A percentile compares a stretch with the other conserved stretches of the same genome.
These are phyloP conservation scores for Cercospora citrullina DNA, from an alignment of 2,329 filamentous ascomycete genomes.

Conservation along the genomic window DNA sequence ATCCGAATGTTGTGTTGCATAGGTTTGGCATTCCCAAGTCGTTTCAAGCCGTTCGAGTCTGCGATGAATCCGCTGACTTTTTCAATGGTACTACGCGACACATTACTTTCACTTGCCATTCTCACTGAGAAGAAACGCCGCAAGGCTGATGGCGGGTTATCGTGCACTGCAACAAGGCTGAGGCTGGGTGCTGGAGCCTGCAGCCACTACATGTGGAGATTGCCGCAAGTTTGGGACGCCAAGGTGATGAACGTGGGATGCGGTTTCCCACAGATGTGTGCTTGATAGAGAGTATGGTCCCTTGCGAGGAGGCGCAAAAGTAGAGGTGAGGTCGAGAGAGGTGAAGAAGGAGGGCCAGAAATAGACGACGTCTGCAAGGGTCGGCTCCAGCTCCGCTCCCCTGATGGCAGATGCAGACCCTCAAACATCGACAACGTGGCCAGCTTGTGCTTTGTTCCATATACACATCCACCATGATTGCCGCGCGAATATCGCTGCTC, in stretches of 20 bases:
- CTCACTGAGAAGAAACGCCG: background rate
- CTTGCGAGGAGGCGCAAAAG: too few species aligned
- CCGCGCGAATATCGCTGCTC: slow-evolving; percentile 30
- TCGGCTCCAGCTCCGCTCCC: background rate
- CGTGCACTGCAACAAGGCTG: background rate
- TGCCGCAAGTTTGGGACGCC: background rate
- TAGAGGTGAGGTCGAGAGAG: background rate
- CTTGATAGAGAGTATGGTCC: too few species aligned
- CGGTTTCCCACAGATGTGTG: background rate
- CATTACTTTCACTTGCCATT: background rate
- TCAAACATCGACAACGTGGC: background rate
- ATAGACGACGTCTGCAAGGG: background rate
- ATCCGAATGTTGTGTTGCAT: background rate
- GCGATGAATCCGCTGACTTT: background rate
- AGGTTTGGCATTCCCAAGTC: background rate
- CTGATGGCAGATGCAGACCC: background rate
- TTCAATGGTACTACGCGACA: background rate
- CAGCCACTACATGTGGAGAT: background rate
- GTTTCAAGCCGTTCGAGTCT: background rate
- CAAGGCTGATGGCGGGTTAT: background rate
- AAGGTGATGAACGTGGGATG: background rate
- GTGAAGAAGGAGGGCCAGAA: background rate
- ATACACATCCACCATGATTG: background rate
- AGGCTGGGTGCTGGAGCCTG: background rate
- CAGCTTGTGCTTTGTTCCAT: background rate